Base-by-base conservation (phyloP, 2,329 filamentous ascomycete genomes). In the Alternaria alternata region DNA sequence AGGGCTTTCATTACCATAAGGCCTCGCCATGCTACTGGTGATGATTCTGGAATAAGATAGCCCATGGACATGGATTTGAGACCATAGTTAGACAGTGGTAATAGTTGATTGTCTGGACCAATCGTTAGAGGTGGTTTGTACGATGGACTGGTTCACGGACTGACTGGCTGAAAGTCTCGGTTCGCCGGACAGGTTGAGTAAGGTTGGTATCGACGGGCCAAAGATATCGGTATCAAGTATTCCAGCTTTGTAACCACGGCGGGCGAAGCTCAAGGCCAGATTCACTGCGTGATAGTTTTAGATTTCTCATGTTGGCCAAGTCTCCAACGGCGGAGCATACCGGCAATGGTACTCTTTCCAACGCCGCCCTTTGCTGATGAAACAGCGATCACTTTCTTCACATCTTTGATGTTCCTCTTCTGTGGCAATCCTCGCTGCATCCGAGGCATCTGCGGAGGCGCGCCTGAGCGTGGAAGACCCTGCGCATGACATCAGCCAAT, bases 21-120 rank as follows among this genome's bases (percentile, higher is more conserved):
- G 0, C 95, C 95, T 52, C 95, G 88, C 95, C 95, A 99, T 32
- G 95, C 94, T 16, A 99, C 91, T 0, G 94, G 92, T 5, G 92
- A 91, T 11, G 88, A 86, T 66, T 93, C 89, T 20, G 87, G 87
- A 1, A 97, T 88, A 1, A 99, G 85, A 67, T 97, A 98, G 51
- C 95, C 95, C 92, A 99, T 98, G 0, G 94, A 97, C 95, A 99
- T 99, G 55, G 93, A 96, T 80, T 96, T 96, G 57, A 99, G 86
- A 41, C 95, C 95, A 81, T 98, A 98, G 75, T 96, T 97, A 22
- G 91, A 93, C 24, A 99, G 81, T 0, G 95, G 95, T 2, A 98
- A 74, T 4, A 99, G 85, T 71, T 93, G 89, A 72, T 94, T 93
- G 68, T 91, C 88, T 92, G 63, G 26, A 18, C 11, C 11, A 24